Conservation (phyloP, 176 grass and related monocot genomes). For the Tuctoria greenei region DNA sequence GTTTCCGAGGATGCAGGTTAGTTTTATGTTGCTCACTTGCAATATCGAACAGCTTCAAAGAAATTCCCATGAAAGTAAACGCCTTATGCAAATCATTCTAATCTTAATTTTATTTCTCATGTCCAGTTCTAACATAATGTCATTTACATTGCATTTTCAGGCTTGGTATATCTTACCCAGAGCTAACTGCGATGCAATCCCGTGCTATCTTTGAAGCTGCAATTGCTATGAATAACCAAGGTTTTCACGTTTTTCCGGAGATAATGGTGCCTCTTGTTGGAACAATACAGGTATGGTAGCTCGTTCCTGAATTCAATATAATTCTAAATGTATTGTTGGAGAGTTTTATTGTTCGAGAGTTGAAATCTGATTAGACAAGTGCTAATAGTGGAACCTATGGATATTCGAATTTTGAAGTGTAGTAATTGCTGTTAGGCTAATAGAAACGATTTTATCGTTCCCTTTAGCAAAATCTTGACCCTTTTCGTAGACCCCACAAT, state of each 20-base stretch:
- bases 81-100: background rate
- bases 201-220: constrained; percentile 88
- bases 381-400: background rate
- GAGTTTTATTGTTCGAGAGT: constrained; percentile 1
- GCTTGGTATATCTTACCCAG: constrained; percentile 87
- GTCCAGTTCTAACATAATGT: background rate
- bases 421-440: background rate
- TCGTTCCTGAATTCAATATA: background rate
- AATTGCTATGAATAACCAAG: constrained; percentile 71
- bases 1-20: constrained; percentile 94
- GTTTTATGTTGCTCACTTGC: constrained; percentile 19
- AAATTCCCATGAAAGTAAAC: background rate
- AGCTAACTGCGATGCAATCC: constrained; percentile 87
- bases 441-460: background rate
- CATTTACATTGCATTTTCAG: constrained; percentile 37
- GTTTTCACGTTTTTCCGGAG: constrained; percentile 81
- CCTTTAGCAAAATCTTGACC: background rate
- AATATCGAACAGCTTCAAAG: background rate
- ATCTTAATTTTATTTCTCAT: background rate
- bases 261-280: constrained; percentile 97
- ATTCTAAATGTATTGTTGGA: background rate
- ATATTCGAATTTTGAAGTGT: background rate
- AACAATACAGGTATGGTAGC: constrained; percentile 60
- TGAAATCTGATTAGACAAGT: background rate
- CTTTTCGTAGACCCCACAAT: too few relatives aligned